These are phyloP conservation scores for Tolypocladium nubicola DNA, from an alignment of 2,329 filamentous ascomycete species.

Conservation along the genomic window DNA sequence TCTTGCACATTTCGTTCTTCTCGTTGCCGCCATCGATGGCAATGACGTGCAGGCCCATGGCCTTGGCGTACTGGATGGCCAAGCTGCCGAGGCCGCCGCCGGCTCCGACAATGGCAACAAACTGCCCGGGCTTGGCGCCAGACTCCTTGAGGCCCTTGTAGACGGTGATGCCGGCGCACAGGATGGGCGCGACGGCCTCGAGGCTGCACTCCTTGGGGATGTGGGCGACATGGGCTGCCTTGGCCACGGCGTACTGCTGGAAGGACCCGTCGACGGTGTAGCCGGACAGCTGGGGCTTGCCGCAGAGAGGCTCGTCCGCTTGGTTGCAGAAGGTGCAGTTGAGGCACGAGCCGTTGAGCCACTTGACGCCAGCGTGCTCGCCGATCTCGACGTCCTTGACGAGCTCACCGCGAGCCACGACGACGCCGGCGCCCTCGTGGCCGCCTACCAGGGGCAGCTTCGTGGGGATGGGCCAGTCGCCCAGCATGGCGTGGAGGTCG, in stretches of 20 bases:
- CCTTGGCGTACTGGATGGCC: conserved; percentile 79
- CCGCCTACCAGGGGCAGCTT: conserved; percentile 83
- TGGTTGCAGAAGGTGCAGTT: conserved; percentile 74
- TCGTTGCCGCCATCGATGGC: conserved; percentile 77
- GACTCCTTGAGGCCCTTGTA: conserved; percentile 91
- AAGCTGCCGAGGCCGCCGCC: conserved; percentile 72
- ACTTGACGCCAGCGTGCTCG: conserved; percentile 82
- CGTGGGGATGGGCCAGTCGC: conserved; percentile 77
- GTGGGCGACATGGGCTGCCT: conserved; percentile 73
- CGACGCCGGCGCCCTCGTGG: conserved; percentile 68
- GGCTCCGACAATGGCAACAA: conserved; percentile 75
- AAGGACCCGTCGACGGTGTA: conserved; percentile 91
- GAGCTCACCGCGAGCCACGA: conserved; percentile 69
- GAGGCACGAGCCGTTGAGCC: conserved; percentile 83
- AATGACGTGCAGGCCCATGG: conserved; percentile 74
- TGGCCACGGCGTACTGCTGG: conserved; percentile 85
- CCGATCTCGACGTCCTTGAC: conserved; percentile 72
- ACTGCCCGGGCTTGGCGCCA: conserved; percentile 61
- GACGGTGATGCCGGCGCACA: conserved; percentile 79
- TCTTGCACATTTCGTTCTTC: conserved; percentile 60
- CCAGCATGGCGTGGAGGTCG: conserved; percentile 68
- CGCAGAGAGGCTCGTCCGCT: conserved; percentile 74
- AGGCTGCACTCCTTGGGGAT: conserved; percentile 69
- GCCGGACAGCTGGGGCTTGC: conserved; percentile 64
- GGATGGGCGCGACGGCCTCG: conserved; percentile 66